These are phyloP conservation scores for Bothriochloa decipiens DNA, from an alignment of 176 grass and related monocot genomes.

Conservation along the genomic window DNA sequence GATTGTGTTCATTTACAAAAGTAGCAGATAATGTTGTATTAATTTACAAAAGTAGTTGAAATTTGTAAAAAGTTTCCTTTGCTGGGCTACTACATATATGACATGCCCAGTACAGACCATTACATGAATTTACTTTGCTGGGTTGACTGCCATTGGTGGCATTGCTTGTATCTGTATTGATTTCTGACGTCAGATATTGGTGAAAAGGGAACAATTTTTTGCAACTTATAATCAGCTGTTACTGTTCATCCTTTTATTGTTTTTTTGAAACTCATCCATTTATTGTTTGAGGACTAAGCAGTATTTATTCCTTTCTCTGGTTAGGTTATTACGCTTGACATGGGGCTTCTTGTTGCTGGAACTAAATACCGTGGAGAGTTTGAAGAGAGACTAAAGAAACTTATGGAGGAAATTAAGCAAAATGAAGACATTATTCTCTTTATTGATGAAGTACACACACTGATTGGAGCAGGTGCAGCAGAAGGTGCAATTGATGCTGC, in stretches of 20 bases:
- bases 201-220: neutral
- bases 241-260: neutral
- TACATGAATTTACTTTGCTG: constrained; percentile 18
- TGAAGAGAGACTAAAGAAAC: constrained; percentile 97
- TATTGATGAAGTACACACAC: constrained; percentile 98
- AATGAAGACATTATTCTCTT: constrained; percentile 98
- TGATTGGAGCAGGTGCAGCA: constrained; percentile 98
- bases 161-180: constrained; percentile 1
- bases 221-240: neutral
- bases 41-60: neutral
- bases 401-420: constrained; percentile 99
- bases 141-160: neutral
- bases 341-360: constrained; percentile 99
- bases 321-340: constrained; percentile 99
- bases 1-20: neutral
- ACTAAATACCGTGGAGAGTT: constrained; percentile 99
- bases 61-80: neutral
- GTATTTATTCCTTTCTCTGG: neutral
- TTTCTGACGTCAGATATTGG: neutral
- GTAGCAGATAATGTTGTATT: neutral
- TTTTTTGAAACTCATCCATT: neutral
- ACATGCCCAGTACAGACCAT: neutral
- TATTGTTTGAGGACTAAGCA: constrained; percentile 27
- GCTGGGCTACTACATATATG: neutral
- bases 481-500: constrained; percentile 99